phyloP scores from a whole-genome alignment of 495 filamentous ascomycete species.

The Hypomontagnella submonticulosa region DNA sequence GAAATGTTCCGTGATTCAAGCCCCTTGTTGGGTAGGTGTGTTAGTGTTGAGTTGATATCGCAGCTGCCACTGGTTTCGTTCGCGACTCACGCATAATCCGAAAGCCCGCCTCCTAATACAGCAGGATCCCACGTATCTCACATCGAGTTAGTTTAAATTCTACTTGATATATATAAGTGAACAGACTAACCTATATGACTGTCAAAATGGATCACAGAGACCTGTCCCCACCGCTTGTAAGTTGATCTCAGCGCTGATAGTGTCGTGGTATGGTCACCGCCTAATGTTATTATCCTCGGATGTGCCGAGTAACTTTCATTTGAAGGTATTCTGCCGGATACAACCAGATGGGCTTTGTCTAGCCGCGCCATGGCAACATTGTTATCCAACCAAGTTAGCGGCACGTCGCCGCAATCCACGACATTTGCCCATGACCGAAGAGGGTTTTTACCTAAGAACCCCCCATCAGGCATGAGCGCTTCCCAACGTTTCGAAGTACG shows the following conservation, averaged over 20 bases:
- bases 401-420: conserved; percentile 81
- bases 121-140: conserved; percentile 85
- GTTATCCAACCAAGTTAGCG: conserved; percentile 75
- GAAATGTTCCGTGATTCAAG: conserved; percentile 84
- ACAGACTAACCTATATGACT: conserved; percentile 64
- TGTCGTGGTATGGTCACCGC: conserved; percentile 73
- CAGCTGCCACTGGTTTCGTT: not conserved
- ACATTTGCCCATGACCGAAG: conserved; percentile 72
- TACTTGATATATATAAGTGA: not conserved
- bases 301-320: conserved; percentile 46
- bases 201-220: conserved; percentile 79
- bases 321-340: conserved; percentile 52
- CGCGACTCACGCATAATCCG: conserved; percentile 54
- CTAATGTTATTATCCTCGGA: conserved; percentile 73
- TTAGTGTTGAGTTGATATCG: not conserved
- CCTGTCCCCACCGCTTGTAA: conserved; percentile 71
- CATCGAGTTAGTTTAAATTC: conserved; percentile 20
- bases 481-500: not conserved
- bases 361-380: conserved; percentile 79
- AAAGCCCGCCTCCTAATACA: conserved; percentile 52
- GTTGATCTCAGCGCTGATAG: conserved; percentile 71
- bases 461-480: not conserved
- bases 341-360: conserved; percentile 65
- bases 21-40: conserved; percentile 54
- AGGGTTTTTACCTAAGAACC: conserved; percentile 45